These are phyloP conservation scores for Clonostachys rhizophaga DNA, from an alignment of 2,329 filamentous ascomycete genomes.

Conservation along the genomic window DNA sequence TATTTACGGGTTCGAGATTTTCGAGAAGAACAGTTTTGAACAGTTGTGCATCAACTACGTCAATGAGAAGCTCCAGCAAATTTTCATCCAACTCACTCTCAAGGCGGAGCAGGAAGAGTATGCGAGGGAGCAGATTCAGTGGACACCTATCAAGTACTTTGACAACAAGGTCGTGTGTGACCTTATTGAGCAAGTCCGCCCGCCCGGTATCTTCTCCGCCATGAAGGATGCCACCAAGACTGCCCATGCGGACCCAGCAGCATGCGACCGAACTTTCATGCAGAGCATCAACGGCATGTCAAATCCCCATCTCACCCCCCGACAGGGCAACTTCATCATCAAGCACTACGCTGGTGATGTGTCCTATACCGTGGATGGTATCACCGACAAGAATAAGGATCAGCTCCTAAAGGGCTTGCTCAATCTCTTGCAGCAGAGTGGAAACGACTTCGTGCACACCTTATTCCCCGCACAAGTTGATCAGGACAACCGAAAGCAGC, in stretches of 20 bases:
- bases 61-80: constrained; percentile 98
- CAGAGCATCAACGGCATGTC: constrained; percentile 87
- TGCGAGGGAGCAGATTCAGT: constrained; percentile 90
- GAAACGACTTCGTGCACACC: constrained; percentile 80
- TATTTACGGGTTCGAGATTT: constrained; percentile 99
- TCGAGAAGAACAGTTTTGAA: constrained; percentile 98
- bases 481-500: constrained; percentile 90
- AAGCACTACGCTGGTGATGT: constrained; percentile 99
- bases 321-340: constrained; percentile 95
- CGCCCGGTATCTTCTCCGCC: constrained; percentile 89
- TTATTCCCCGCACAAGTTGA: constrained; percentile 92
- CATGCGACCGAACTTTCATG: constrained; percentile 94
- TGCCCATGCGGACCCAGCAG: constrained; percentile 91
- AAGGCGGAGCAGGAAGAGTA: constrained; percentile 99
- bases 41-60: constrained; percentile 99
- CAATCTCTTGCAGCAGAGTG: constrained; percentile 77
- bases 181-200: constrained; percentile 86
- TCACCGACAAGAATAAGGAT: constrained; percentile 99
- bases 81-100: constrained; percentile 95
- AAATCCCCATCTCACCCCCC: constrained; percentile 84
- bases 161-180: constrained; percentile 99
- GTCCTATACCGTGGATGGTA: constrained; percentile 87
- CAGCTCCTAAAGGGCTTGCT: constrained; percentile 91
- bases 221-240: constrained; percentile 98
- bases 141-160: constrained; percentile 99